phyloP scores from a whole-genome alignment of 148 eudicot genomes.

The Persicaria maculosa region DNA sequence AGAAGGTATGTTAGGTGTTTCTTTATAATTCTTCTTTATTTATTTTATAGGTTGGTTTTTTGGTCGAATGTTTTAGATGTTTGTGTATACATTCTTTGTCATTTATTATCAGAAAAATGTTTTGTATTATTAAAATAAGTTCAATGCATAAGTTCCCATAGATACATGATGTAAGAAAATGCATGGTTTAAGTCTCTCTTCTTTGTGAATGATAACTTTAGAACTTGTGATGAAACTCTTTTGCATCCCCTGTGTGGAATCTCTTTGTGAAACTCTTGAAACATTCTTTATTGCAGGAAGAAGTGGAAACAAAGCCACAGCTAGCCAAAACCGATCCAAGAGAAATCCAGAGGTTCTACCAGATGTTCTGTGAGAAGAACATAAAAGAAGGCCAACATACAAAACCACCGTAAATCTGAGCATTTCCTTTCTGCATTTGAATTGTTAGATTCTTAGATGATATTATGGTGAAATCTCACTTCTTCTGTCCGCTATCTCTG shows the following conservation, averaged over 20 bases:
- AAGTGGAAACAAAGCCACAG: constrained; percentile 39
- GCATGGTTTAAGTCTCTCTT: neutral
- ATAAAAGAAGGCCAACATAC: constrained; percentile 71
- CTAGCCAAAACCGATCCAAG: constrained; percentile 63
- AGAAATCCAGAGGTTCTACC: constrained; percentile 82
- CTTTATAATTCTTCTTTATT: constrained; percentile 3
- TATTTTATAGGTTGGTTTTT: neutral
- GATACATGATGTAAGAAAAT: neutral
- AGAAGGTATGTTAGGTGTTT: constrained; percentile 42
- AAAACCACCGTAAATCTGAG: constrained; percentile 61
- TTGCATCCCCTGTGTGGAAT: neutral
- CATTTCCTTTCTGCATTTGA: constrained; percentile 3
- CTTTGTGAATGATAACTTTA: neutral
- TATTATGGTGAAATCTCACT: neutral
- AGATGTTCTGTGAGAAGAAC: constrained; percentile 58
- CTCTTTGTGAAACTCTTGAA: constrained; percentile 10
- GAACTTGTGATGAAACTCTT: neutral
- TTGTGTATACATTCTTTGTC: neutral
- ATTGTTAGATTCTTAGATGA: neutral
- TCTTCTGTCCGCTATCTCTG: constrained; percentile 13
- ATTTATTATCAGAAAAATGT: neutral
- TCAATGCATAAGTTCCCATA: neutral
- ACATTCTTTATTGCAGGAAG: constrained; percentile 55
- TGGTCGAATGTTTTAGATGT: too few species aligned
- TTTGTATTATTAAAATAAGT: neutral